Percentiles rank a stretch among this genome's conserved stretches.
These are phyloP conservation scores for Durusdinium trenchii DNA, from an alignment of 73 alveolate genomes.

Conservation along the genomic window DNA sequence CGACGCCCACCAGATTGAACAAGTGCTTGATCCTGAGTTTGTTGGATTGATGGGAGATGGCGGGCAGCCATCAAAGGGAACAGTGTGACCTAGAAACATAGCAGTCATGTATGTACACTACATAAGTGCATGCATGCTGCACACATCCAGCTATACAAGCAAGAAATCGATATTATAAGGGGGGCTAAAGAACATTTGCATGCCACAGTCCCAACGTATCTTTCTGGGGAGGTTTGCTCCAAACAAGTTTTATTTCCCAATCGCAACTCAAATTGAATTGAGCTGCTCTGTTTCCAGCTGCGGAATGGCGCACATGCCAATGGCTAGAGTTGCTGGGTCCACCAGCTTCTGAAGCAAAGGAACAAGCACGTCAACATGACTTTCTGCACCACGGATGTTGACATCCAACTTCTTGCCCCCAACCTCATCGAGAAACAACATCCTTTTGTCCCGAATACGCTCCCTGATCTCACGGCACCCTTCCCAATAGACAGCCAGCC, in stretches of 20 bases:
- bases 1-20: neutral
- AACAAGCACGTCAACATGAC: neutral
- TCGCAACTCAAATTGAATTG: too few relatives aligned
- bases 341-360: neutral
- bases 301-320: constrained; percentile 15
- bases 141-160: too few relatives aligned
- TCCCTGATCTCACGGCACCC: neutral
- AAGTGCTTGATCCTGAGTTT: neutral
- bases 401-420: neutral
- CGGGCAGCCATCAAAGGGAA: too few relatives aligned
- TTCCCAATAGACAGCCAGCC: neutral
- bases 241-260: too few relatives aligned
- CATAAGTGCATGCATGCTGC: too few relatives aligned
- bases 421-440: neutral
- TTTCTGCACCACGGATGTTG: neutral
- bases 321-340: neutral
- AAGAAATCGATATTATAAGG: too few relatives aligned
- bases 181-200: too few relatives aligned
- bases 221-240: too few relatives aligned
- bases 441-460: neutral
- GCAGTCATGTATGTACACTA: too few relatives aligned
- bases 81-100: too few relatives aligned
- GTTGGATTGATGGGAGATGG: too few relatives aligned
- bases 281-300: neutral
- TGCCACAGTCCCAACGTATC: too few relatives aligned